A percentile compares a stretch with the other conserved stretches of the same genome.
Conservation (phyloP, 2,329 filamentous ascomycete species). For the Calonectria pseudoreteaudii region DNA sequence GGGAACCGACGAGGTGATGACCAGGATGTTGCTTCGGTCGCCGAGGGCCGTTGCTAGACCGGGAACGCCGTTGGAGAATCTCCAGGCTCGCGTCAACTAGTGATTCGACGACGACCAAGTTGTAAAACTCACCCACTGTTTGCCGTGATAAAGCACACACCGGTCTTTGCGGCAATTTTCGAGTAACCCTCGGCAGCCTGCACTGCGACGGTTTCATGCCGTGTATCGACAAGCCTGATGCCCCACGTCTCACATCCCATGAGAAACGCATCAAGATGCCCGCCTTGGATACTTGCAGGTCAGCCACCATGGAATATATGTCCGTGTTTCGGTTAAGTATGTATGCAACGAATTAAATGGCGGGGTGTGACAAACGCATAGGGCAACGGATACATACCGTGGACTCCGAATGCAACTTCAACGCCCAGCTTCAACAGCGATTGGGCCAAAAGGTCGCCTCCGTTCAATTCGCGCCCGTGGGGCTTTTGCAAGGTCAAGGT, state of each 20-base stretch:
- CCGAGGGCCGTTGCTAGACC: neutral
- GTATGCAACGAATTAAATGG: neutral
- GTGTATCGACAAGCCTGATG: neutral
- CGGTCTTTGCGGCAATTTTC: neutral
- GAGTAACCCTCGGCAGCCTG: neutral
- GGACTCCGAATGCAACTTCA: conserved; percentile 1
- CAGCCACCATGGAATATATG: neutral
- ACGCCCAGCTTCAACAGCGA: neutral
- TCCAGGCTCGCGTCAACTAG: neutral
- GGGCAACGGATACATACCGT: neutral
- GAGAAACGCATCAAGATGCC: neutral
- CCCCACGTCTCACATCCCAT: neutral
- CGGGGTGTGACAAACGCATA: neutral
- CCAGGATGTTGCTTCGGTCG: neutral
- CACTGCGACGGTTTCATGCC: neutral
- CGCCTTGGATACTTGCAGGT: neutral
- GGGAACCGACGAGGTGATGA: neutral
- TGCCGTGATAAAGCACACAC: neutral
- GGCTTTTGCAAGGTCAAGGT: neutral
- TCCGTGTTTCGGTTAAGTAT: neutral
- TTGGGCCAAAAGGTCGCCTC: neutral
- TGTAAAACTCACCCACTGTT: neutral
- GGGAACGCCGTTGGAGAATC: neutral
- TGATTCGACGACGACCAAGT: neutral
- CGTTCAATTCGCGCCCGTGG: neutral